Base-by-base conservation (phyloP, 441 rosid species). In the Sinapis alba region DNA sequence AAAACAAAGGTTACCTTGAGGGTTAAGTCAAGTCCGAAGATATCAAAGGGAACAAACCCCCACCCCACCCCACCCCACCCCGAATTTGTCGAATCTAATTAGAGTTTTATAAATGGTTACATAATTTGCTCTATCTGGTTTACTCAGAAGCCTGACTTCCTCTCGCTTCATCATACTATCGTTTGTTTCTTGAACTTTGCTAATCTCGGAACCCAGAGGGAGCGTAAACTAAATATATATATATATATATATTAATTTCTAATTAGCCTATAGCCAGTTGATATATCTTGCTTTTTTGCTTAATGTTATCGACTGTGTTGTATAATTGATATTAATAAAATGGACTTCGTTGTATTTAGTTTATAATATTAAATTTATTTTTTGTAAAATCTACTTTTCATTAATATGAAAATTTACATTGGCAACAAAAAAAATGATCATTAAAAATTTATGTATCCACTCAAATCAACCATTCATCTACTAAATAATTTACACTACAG, bases 1-100 rank as follows among this genome's bases (percentile, higher is more conserved):
- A 86, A 64, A 87, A 65, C 73, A 85, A 88, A 79, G 94, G 92
- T 6, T 90, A 83, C 80, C 83, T 89, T 77, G 80, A 71, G 28
- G 87, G 87, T 30, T 87, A 82, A 85, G 34, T 32, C n/a, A 28
- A 62, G 24, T 36, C 20, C 56, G 21, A 11, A 65, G 15, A 12
- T 30, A 65, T 32, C 43, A 30, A 66, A 45, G 26, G 23, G 26
- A 12, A 36, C 5, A 15, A 38, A 66, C n/a, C 23, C 18, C n/a
- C n/a, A n/a, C n/a, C n/a, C n/a, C n/a, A n/a, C n/a, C n/a, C n/a
- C n/a, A n/a, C n/a, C n/a, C n/a, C n/a, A n/a, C n/a, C n/a, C 23
- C 18, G n/a, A 21, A 75, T 10, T 68, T 50, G 34, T 75, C 73
- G 68, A 68, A 21, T 59, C 20, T 74, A 60, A 9, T 50, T 68